A percentile compares a stretch with the other conserved stretches of the same genome.
Evolutionary conservation across 2,329 filamentous ascomycete species (phyloP).

Genomic region (Aspergillus luchuensis): DNA sequence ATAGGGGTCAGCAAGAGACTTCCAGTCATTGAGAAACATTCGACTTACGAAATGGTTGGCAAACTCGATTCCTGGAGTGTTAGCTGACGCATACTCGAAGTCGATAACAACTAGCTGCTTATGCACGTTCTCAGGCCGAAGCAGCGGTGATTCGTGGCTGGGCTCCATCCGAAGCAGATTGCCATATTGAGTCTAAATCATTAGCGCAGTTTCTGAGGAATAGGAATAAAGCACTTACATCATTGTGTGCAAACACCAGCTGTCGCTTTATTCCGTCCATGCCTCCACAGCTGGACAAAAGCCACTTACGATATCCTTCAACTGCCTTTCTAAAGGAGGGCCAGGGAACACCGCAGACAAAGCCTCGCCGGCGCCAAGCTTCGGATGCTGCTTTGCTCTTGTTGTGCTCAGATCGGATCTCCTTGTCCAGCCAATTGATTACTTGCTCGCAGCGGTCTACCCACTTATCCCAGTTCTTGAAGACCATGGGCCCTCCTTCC

Average conservation of each 20-base stretch:
- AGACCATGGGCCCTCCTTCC: constrained; percentile 77
- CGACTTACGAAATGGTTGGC: constrained; percentile 85
- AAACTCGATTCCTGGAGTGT: constrained; percentile 83
- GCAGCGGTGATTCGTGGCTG: constrained; percentile 73
- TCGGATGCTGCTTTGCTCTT: constrained; percentile 47
- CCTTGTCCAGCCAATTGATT: constrained; percentile 56
- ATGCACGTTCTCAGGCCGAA: constrained; percentile 88
- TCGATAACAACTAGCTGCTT: constrained; percentile 97
- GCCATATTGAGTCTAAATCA: constrained; percentile 84
- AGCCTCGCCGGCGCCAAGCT: constrained; percentile 69
- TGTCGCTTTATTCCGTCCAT: constrained; percentile 66
- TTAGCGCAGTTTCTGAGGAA: constrained; percentile 18
- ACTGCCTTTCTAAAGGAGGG: constrained; percentile 71
- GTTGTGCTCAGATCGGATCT: constrained; percentile 56
- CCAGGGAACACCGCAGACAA: constrained; percentile 85
- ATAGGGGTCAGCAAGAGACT: constrained; percentile 16
- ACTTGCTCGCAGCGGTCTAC: constrained; percentile 62
- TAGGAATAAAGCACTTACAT: constrained; percentile 61
- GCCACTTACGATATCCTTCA: constrained; percentile 72
- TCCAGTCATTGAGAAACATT: too few relatives aligned
- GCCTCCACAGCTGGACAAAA: constrained; percentile 73
- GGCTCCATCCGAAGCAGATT: constrained; percentile 84
- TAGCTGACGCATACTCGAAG: constrained; percentile 94
- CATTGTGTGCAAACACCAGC: constrained; percentile 95
- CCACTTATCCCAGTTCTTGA: constrained; percentile 96